Evolutionary conservation across 805 yeast species (phyloP).

Genomic region (Hanseniaspora lachancei): DNA sequence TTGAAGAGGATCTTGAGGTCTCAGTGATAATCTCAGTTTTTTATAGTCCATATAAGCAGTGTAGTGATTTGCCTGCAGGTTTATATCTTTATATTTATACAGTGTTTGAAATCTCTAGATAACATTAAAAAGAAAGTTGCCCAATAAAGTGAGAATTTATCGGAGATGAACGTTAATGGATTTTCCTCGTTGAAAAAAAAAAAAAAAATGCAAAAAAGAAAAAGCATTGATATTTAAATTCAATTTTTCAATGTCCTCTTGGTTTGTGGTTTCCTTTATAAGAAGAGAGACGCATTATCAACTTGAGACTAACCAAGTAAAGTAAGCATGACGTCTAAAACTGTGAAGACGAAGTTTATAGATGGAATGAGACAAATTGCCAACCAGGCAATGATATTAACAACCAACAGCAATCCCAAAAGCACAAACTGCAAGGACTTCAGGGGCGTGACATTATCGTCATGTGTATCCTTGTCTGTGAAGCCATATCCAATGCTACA

Average conservation of each 20-base stretch:
- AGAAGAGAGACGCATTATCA: too few species aligned
- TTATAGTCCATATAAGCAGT: neutral
- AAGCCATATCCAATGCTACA: conserved; percentile 67
- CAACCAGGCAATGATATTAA: conserved; percentile 45
- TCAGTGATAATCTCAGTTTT: neutral
- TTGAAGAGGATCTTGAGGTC: neutral
- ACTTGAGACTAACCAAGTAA: too few species aligned
- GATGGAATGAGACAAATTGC: conserved; percentile 37
- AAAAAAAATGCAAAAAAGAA: neutral
- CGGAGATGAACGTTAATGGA: neutral
- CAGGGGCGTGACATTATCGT: conserved; percentile 70
- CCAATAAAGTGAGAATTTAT: neutral
- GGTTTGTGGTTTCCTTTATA: too few species aligned
- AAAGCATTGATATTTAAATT: too few species aligned
- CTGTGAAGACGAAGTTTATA: conserved; percentile 22
- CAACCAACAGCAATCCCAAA: conserved; percentile 33
- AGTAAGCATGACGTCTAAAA: neutral
- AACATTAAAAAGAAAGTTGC: too few species aligned
- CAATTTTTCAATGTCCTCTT: too few species aligned
- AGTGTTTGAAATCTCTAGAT: too few species aligned
- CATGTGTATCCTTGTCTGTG: conserved; percentile 70
- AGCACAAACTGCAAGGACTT: conserved; percentile 18
- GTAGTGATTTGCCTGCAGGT: neutral
- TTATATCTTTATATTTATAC: neutral
- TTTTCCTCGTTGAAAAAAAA: neutral